These are phyloP conservation scores for Leccinum obscurum DNA, from an alignment of 768 basidiomycete species.

Conservation along the genomic window DNA sequence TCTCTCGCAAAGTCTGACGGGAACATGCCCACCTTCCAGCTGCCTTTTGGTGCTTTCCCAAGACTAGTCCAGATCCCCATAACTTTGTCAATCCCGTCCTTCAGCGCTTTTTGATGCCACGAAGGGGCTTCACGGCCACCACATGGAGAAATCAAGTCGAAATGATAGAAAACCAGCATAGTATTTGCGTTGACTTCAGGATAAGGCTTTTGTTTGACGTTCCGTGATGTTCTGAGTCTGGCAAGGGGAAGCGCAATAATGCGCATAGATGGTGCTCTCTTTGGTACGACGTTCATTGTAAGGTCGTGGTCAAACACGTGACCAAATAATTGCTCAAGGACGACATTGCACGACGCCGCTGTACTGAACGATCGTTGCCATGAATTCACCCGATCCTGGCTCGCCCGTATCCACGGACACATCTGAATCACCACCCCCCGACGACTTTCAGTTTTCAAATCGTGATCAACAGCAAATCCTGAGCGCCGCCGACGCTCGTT, in stretches of 20 bases:
- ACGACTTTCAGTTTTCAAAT: slow-evolving; percentile 32
- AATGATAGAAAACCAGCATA: slow-evolving; percentile 45
- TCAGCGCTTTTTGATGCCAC: slow-evolving; percentile 31
- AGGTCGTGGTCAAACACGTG: slow-evolving; percentile 20
- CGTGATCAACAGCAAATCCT: slow-evolving; percentile 32
- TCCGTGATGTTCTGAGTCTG: slow-evolving; percentile 19
- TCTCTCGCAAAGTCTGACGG: slow-evolving; percentile 4
- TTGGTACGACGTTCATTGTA: slow-evolving; percentile 20
- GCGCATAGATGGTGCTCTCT: slow-evolving; percentile 36
- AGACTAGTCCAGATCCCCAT: slow-evolving; percentile 61
- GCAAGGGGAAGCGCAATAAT: slow-evolving; percentile 49
- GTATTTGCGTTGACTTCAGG: slow-evolving; percentile 13
- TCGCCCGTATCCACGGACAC: slow-evolving; percentile 39
- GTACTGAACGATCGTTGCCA: slow-evolving; percentile 11
- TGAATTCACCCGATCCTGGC: slow-evolving; percentile 40
- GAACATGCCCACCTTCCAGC: slow-evolving; percentile 64
- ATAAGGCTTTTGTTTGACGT: slow-evolving; percentile 8
- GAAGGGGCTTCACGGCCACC: slow-evolving; percentile 36
- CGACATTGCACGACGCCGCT: not conserved
- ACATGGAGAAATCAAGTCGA: slow-evolving; percentile 29
- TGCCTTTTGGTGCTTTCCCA: slow-evolving; percentile 61
- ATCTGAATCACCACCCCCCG: slow-evolving; percentile 39
- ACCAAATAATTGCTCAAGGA: not conserved
- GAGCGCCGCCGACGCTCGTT: slow-evolving; percentile 21
- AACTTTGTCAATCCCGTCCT: slow-evolving; percentile 53